Conservation (phyloP, 345 rosid genomes). For the Eucalyptus pauciflora region DNA sequence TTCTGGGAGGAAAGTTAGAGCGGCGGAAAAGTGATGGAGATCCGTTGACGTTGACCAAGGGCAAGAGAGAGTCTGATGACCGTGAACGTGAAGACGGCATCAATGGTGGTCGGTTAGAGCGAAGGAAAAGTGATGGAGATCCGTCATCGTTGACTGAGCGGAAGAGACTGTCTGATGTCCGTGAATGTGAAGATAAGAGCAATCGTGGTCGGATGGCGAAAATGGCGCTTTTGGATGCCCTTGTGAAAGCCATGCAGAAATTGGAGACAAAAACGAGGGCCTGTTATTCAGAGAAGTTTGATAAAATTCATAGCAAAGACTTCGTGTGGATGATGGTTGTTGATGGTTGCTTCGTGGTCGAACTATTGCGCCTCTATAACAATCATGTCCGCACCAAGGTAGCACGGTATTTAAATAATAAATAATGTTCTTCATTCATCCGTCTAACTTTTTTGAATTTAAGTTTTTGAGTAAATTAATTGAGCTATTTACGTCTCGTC, state of each 20-base stretch:
- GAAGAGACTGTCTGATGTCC: no score
- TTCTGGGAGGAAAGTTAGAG: background rate
- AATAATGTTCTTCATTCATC: background rate
- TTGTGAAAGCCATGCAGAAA: background rate
- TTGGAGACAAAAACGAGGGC: background rate
- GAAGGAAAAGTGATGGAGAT: no score
- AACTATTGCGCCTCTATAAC: background rate
- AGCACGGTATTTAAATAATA: background rate
- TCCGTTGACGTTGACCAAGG: background rate
- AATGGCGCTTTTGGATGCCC: background rate
- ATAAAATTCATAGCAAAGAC: background rate
- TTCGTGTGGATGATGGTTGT: conserved; percentile 1
- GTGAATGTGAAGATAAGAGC: no score
- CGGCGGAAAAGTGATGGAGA: background rate
- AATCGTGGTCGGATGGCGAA: background rate
- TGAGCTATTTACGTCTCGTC: background rate
- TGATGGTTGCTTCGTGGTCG: conserved; percentile 2
- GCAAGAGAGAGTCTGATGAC: background rate
- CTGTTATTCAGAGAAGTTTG: background rate
- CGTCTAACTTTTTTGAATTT: background rate
- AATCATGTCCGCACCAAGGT: background rate
- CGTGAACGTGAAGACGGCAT: background rate
- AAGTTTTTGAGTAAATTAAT: no score
- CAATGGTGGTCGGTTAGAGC: background rate
- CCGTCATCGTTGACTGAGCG: no score